Conservation (phyloP, 305 asterid genomes). For the Fraxinus platypoda region DNA sequence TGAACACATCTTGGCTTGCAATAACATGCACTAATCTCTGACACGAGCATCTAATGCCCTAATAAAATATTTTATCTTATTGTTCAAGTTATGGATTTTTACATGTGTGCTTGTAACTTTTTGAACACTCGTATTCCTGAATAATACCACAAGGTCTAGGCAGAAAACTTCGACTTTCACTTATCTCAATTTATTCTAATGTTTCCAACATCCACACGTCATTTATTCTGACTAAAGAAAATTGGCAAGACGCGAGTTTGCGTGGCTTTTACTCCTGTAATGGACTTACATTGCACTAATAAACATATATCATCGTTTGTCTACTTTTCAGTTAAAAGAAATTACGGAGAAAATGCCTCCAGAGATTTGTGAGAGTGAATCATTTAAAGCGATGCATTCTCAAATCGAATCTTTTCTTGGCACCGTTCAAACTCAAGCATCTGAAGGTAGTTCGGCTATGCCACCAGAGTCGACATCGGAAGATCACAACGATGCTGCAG, state of each 20-base stretch:
- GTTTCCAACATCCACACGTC: background rate
- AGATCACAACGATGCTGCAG: conserved; percentile 28
- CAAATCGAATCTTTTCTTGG: conserved; percentile 55
- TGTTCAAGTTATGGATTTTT: background rate
- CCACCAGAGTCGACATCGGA: conserved; percentile 22
- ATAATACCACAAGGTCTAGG: background rate
- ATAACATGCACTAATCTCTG: background rate
- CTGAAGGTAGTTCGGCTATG: conserved; percentile 31
- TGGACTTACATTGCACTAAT: background rate
- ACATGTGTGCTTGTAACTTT: background rate
- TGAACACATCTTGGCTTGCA: background rate
- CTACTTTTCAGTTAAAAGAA: conserved; percentile 61
- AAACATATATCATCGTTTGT: background rate
- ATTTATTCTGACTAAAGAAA: background rate
- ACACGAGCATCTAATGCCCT: background rate
- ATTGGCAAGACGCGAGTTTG: background rate
- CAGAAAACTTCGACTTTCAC: background rate
- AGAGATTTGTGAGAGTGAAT: conserved; percentile 53
- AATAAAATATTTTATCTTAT: background rate
- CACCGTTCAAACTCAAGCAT: conserved; percentile 32
- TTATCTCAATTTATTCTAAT: background rate
- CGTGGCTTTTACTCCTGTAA: background rate
- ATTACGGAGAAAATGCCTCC: conserved; percentile 63
- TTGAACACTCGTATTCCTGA: background rate
- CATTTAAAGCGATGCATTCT: conserved; percentile 41